These are phyloP conservation scores for Paramecium octaurelia DNA, from an alignment of 73 alveolate species.

Conservation along the genomic window DNA sequence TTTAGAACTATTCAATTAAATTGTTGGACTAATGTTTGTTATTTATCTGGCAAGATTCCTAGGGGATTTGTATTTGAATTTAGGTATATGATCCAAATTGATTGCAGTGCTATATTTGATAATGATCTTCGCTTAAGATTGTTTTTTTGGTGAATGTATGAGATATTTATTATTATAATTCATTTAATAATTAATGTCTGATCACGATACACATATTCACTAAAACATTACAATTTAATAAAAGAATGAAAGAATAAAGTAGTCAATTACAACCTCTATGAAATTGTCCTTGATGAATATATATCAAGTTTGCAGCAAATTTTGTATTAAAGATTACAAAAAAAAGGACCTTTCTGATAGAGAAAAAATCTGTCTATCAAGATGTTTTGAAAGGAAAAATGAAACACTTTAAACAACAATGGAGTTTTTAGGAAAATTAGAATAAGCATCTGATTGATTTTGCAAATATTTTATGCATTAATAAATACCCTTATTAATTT, in stretches of 20 bases:
- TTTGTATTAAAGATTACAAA: conserved; percentile 35
- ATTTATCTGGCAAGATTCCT: background rate
- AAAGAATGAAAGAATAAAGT: conserved; percentile 30
- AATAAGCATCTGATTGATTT: background rate
- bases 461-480: background rate
- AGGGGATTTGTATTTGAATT: background rate
- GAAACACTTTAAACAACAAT: background rate
- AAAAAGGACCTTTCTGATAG: background rate
- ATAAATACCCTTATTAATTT: background rate
- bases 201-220: conserved; percentile 1
- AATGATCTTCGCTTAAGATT: background rate
- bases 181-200: conserved; percentile 42
- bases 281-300: background rate
- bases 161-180: conserved; percentile 22
- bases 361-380: conserved; percentile 15
- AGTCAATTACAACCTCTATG: conserved; percentile 3
- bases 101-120: background rate
- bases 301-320: background rate
- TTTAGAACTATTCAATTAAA: background rate
- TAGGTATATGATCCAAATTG: background rate
- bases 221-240: background rate
- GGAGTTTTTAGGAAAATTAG: conserved; percentile 26
- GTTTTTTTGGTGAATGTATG: background rate
- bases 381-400: conserved; percentile 25
- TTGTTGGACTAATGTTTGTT: background rate